Evolutionary conservation across 352 stramenopile species (phyloP).

Genomic region (Phytopythium ostracodes): DNA sequence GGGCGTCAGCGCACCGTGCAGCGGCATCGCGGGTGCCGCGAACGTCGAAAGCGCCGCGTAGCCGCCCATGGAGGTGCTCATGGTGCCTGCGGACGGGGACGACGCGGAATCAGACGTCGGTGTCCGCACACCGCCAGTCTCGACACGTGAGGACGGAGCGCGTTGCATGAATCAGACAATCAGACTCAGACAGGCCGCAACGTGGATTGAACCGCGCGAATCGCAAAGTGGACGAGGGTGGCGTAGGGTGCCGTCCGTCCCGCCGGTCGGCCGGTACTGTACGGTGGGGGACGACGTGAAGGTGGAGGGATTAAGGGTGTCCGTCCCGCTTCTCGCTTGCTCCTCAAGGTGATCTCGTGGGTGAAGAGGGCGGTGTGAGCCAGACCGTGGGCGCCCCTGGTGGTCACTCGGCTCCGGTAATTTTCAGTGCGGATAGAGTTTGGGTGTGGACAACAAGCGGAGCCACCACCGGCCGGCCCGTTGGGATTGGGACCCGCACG

Average conservation of each 20-base stretch:
- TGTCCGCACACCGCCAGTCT: no score
- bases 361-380: not conserved
- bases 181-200: conserved; percentile 1
- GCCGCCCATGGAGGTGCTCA: not conserved
- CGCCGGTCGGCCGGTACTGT: not conserved
- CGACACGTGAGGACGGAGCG: not conserved
- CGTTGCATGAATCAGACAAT: conserved; percentile 4
- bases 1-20: not conserved
- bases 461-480: not conserved
- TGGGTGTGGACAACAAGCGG: not conserved
- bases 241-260: not conserved
- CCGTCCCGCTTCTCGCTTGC: not conserved
- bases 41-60: not conserved
- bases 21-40: not conserved
- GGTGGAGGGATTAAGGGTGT: no score
- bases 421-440: not conserved
- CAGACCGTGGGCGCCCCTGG: not conserved
- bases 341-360: not conserved
- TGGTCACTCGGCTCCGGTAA: not conserved
- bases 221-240: not conserved
- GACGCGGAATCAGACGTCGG: not conserved
- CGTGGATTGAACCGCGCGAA: not conserved
- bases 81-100: no score
- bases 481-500: no score
- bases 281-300: no score